Base-by-base conservation (phyloP, 148 eudicot genomes). In the Silene conica region DNA sequence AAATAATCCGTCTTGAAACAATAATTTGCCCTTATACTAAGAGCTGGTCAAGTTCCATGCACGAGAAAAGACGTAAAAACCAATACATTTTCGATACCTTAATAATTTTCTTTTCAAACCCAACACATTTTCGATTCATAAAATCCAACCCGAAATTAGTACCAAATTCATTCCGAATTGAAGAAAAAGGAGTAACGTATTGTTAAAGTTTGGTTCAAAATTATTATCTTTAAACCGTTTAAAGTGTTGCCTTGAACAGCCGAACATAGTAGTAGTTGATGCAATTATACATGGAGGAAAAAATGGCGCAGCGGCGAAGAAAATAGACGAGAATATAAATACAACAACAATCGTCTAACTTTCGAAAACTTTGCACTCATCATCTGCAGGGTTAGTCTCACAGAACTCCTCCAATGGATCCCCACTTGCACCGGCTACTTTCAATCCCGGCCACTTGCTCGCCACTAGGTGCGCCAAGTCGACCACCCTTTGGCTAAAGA, bases 391-490 rank as follows among this genome's bases (percentile, higher is more conserved):
- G 88, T 82, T 95, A 71, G 87, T 83, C 78, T 92, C 38, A 89
- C 99, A 95, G 77, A 79, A 95, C 59, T 90, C 99, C 80, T 95
- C 99, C 94, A 95, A 82, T 16, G 97, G 89, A 55, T 92, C 99
- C 67, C 97, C 97, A 16, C 96, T 92, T 74, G 82, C 92, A 20
- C 66, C 59, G 4, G 63, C 46, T 61, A 41, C 82, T 13, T 87
- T 70, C 63, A 48, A 31, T 19, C 97, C 99, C 0, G 96, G 99
- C 99, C 99, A 95, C 76, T 92, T 87, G 78, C 71, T 76, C 52
- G 99, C 99, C 68, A 95, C 96, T 41, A 95, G 80, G 80, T 92
- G 90, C 12, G 99, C 97, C 89, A 95, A 89, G 83, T 95, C 99
- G 14, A 95, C 99, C 63, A 95, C 99, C 67, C 99, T 70, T 87